Base-by-base conservation (phyloP, 306 rosid genomes). In the Clitoria ternatea region DNA sequence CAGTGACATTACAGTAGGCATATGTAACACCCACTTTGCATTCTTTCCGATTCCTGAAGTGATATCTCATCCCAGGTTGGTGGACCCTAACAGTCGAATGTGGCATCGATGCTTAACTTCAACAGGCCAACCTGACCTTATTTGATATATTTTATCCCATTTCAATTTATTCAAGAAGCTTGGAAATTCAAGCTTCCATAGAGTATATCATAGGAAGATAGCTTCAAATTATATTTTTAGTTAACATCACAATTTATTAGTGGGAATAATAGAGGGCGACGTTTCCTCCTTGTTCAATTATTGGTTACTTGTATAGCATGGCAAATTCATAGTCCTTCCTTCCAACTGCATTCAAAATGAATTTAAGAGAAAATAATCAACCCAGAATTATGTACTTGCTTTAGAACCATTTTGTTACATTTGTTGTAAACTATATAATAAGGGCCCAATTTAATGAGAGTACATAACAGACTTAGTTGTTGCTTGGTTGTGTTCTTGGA, bases 61-160 rank as follows among this genome's bases (percentile, higher is more conserved):
- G 54, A 95, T 95, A 66, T 83, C 97, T 33, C 83, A 87, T 74
- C 90, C 97, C 20, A 84, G 85, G 72, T 66, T 83, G 69, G 82
- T 95, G 71, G 96, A 95, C 68, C 87, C 82, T 3, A 89, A 95
- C 80, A 89, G 97, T 54, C 79, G 97, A 85, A 95, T 89, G 99
- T 95, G 99, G 99, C 99, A 91, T 76, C 96, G 96, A 67, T 91
- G 97, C 82, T 80, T 95, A 79, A 95, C 99, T 43, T 86, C 99
- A 5, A 95, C 97, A 0, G 99, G 99, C 78, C 99, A 95, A 77
- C 99, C 99, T 0, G 99, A 95, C 67, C 91, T 94, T 65, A 13
- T 84, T 69, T 91, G 81, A 79, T 69, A n/a, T n/a, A n/a, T 43
- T 20, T 53, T 15, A 52, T 11, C 2, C 13, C 26, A 54, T 53